Conservation (phyloP, 2,329 filamentous ascomycete genomes). For the Zymoseptoria brevis region DNA sequence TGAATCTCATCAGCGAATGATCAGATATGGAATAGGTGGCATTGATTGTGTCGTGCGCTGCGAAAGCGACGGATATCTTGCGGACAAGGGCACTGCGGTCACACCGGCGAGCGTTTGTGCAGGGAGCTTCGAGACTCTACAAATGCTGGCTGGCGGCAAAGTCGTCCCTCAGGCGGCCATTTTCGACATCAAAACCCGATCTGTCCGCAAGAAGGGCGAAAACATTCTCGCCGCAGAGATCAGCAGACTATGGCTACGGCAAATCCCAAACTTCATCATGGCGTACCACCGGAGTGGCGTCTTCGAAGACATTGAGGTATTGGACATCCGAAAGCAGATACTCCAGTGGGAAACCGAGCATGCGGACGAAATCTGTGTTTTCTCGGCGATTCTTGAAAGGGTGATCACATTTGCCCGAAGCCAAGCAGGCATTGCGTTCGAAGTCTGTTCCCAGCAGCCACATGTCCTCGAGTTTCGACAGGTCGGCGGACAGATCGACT, state of each 20-base stretch:
- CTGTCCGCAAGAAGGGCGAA: slow-evolving; percentile 27
- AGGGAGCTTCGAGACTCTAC: slow-evolving; percentile 1
- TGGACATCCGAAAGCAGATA: slow-evolving; percentile 32
- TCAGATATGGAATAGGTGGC: slow-evolving; percentile 51
- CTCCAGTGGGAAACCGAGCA: slow-evolving; percentile 38
- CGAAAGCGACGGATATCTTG: slow-evolving; percentile 51
- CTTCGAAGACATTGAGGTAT: slow-evolving; percentile 38
- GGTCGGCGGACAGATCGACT: slow-evolving; percentile 1
- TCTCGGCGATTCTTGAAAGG: slow-evolving; percentile 27
- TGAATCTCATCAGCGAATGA: slow-evolving; percentile 53
- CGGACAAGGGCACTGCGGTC: neutral
- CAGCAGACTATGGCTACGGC: slow-evolving; percentile 43
- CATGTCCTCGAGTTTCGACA: slow-evolving; percentile 31
- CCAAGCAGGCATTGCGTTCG: slow-evolving; percentile 21
- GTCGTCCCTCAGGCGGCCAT: slow-evolving; percentile 37
- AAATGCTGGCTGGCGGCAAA: slow-evolving; percentile 7
- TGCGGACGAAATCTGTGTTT: slow-evolving; percentile 19
- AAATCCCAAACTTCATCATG: slow-evolving; percentile 45
- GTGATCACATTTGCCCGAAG: slow-evolving; percentile 25
- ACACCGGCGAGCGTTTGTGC: neutral
- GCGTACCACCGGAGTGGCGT: slow-evolving; percentile 41
- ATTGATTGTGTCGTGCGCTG: slow-evolving; percentile 48
- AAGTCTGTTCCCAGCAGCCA: slow-evolving; percentile 28
- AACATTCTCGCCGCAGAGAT: slow-evolving; percentile 34
- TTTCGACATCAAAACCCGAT: slow-evolving; percentile 48